Conservation (phyloP, 257 asterid species). For the Nicotiana benthamiana region DNA sequence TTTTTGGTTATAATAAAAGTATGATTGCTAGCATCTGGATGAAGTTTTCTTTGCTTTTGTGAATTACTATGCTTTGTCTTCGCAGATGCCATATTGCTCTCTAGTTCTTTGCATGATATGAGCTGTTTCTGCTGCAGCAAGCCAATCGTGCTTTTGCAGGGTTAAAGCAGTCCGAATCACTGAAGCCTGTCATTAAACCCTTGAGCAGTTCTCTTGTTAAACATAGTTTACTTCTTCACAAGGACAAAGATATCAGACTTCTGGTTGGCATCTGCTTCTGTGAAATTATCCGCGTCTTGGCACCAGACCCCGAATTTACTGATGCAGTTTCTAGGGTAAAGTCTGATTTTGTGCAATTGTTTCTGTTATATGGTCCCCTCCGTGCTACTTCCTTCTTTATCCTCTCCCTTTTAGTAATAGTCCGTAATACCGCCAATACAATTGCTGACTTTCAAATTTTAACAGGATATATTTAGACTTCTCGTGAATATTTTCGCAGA, state of each 20-base stretch:
- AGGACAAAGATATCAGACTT: slow-evolving; percentile 61
- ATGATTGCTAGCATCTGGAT: neutral
- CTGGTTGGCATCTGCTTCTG: slow-evolving; percentile 63
- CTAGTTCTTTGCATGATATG: slow-evolving; percentile 10
- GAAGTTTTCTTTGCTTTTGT: neutral
- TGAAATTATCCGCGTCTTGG: slow-evolving; percentile 56
- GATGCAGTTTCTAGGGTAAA: slow-evolving; percentile 55
- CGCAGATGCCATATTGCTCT: neutral
- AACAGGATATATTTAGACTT: slow-evolving; percentile 64
- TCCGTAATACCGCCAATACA: neutral
- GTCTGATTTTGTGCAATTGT: neutral
- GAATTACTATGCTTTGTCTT: slow-evolving; percentile 5
- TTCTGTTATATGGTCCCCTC: neutral
- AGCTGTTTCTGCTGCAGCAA: slow-evolving; percentile 37
- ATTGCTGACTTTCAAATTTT: slow-evolving; percentile 1
- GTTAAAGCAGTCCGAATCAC: slow-evolving; percentile 45
- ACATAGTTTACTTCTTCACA: slow-evolving; percentile 53
- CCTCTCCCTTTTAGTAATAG: neutral
- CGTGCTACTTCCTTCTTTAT: neutral
- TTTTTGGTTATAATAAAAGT: neutral
- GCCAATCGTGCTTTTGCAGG: slow-evolving; percentile 48
- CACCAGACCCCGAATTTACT: slow-evolving; percentile 61
- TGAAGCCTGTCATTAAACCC: slow-evolving; percentile 32
- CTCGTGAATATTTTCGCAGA: slow-evolving; percentile 58
- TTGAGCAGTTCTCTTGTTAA: slow-evolving; percentile 47